Evolutionary conservation across 148 eudicot species (phyloP), one percentile per base, ranked within the genome.

Genomic region (Camellia lanceoleosa): DNA sequence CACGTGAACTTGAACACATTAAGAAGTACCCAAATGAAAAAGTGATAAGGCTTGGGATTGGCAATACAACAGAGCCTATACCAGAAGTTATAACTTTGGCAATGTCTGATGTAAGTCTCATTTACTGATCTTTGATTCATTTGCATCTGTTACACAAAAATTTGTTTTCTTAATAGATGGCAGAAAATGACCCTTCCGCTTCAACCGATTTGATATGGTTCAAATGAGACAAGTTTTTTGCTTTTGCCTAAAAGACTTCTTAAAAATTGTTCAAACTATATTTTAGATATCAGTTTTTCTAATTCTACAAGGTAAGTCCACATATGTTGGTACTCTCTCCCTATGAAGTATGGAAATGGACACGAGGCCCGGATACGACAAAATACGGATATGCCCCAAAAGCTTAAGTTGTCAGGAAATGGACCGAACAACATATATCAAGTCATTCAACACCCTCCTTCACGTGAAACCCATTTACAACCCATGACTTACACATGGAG

Each of bases 1-100:
- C 51, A 3, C 77, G 90, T 44, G 97, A 94, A 82, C 82, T 75
- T 71, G 89, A 87, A 69, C 97, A 94, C 80, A 46, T 70, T 0
- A 83, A 84, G 82, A 92, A 86, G 79, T 79, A 89, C 79, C 98
- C 98, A 51, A 79, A 89, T 85, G 98, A 89, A 76, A 87, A 91
- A 69, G 79, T 92, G 19, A 90, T 94, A 66, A 92, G 92, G 80
- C 93, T 94, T 16, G 98, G 98, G 46, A 84, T 94, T 74, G 98
- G 98, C 41, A 93, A 94, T 71, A 94, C 98, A 18, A 92, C 98
- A 8, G 86, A 92, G 78, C 98, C 98, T 13, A 82, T 94, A 78
- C 97, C 98, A 14, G 83, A 85, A 73, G 61, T 85, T 81, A 85
- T 92, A 72, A 81, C 98, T 49, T 80, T 61, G 19, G 87, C 85